Percentiles rank a stretch among this genome's conserved stretches.
These are phyloP conservation scores for Heterobasidion parviporum DNA, from an alignment of 1,284 basidiomycete species.

Conservation along the genomic window DNA sequence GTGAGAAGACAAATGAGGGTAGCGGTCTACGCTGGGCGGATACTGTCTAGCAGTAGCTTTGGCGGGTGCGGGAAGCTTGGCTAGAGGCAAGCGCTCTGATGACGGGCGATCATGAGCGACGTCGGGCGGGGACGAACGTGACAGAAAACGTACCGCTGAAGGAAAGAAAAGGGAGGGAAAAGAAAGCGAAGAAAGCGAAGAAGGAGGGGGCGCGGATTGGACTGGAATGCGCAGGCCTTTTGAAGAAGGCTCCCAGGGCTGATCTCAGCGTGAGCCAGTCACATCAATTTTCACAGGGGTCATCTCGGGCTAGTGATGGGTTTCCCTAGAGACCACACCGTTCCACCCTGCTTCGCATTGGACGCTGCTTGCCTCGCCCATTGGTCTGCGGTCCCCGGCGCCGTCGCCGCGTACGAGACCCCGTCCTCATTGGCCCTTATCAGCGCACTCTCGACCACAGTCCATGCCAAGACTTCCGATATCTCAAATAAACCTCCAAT, in stretches of 20 bases:
- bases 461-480: background rate
- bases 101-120: constrained; percentile 1
- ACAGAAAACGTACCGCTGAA: constrained; percentile 28
- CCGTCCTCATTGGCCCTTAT: background rate
- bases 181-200: constrained; percentile 26
- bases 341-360: constrained; percentile 11
- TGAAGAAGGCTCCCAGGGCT: constrained; percentile 3
- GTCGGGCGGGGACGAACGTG: constrained; percentile 3
- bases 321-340: constrained; percentile 24
- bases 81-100: constrained; percentile 33
- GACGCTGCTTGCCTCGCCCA: background rate
- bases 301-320: constrained; percentile 28
- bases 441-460: background rate
- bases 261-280: constrained; percentile 12
- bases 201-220: constrained; percentile 21
- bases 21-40: constrained; percentile 63
- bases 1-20: constrained; percentile 28
- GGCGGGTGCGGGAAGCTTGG: constrained; percentile 21
- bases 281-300: constrained; percentile 25
- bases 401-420: background rate
- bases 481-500: background rate
- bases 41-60: constrained; percentile 51
- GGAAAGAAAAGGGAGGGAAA: constrained; percentile 27
- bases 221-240: background rate
- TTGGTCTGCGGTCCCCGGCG: background rate